Evolutionary conservation across 2,329 filamentous ascomycete species (phyloP).

Genomic region (Simplicillium sp.): DNA sequence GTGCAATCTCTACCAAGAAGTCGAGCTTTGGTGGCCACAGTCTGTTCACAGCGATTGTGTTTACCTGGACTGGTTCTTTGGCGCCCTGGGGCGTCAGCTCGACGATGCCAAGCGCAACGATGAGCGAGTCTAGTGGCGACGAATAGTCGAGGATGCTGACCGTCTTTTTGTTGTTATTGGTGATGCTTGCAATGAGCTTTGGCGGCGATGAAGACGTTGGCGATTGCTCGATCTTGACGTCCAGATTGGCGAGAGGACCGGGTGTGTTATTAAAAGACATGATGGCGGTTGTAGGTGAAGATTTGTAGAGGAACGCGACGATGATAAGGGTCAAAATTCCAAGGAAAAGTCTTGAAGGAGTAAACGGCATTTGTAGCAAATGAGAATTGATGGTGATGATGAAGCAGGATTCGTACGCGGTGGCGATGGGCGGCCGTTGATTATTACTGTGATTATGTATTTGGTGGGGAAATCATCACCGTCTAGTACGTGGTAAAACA

Average conservation of each 20-base stretch:
- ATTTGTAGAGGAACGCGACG: no score
- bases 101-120: conserved; percentile 30
- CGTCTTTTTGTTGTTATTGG: conserved; percentile 25
- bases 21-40: conserved; percentile 30
- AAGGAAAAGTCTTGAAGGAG: no score
- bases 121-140: conserved; percentile 34
- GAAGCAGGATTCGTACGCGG: no score
- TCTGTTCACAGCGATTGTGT: conserved; percentile 26
- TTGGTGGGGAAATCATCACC: no score
- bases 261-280: no score
- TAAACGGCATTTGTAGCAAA: no score
- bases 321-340: no score
- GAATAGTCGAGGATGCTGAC: conserved; percentile 33
- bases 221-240: conserved; percentile 22
- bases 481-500: no score
- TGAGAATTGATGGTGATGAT: no score
- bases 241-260: conserved; percentile 14
- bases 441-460: no score
- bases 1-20: conserved; percentile 25
- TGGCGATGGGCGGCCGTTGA: no score
- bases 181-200: conserved; percentile 25
- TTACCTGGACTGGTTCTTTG: conserved; percentile 23
- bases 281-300: no score
- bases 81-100: conserved; percentile 25
- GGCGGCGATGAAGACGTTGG: conserved; percentile 21